Base-by-base conservation (phyloP, 2,329 filamentous ascomycete genomes). In the Fusarium sp. region DNA sequence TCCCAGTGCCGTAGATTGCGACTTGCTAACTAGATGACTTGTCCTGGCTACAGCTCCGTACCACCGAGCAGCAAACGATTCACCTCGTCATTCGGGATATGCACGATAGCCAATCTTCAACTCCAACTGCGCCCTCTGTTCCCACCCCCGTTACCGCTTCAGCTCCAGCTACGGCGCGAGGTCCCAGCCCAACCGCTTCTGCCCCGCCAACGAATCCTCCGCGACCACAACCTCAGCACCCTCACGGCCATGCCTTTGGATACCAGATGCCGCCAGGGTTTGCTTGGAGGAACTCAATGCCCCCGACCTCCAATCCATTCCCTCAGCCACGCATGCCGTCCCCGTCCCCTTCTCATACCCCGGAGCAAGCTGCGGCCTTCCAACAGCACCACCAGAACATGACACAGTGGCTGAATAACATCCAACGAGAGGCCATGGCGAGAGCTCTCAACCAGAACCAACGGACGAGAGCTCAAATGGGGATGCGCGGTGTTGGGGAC, bases 31-130 rank as follows among this genome's bases (percentile, higher is more conserved):
- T 34, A 13, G 24, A 42, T 15, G 43, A 38, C 47, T 61, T 28
- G 28, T 28, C 33, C 40, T 55, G 26, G 15, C 44, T 39, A 36
- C 62, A 86, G 84, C 75, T 86, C 50, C 80, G 79, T 40, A 79
- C 74, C 22, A 76, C 78, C 39, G 82, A 86, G 45, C 80, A 82
- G 57, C 84, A 88, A 62, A 86, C 84, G 2, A 81, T 88, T 19
- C 86, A 88, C 69, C 79, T 88, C 13, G 85, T 87, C 22, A 76
- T 88, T 44, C 79, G 84, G 67, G 84, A 83, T 46, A 46, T 72
- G 10, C 57, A 68, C 34, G 79, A 81, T 24, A 63, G 70, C 34
- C 75, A 75, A 21, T 60, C 76, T 19, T 53, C 76, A 11, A 75
- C 72, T 19, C 73, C 75, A 31, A 39, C 40, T 26, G 42, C 57